Conservation (phyloP, 257 asterid species). For the Solanum chilense region DNA sequence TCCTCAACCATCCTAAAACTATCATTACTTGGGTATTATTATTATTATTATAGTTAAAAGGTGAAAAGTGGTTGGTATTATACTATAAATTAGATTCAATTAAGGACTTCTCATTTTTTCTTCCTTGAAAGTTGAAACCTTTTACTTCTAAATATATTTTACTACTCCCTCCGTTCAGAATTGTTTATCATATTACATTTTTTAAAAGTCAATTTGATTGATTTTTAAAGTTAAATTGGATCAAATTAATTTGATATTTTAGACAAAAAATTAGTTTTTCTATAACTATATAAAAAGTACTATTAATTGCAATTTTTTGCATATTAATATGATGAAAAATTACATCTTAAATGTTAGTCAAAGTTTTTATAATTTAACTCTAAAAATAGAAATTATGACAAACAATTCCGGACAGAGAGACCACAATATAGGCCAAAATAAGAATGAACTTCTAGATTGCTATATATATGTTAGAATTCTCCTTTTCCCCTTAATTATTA, state of each 20-base stretch:
- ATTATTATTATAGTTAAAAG: not conserved
- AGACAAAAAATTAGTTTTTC: no score
- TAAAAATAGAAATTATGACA: no score
- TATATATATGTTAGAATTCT: not conserved
- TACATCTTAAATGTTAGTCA: no score
- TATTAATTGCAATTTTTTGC: no score
- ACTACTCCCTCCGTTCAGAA: no score
- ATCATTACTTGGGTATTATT: not conserved
- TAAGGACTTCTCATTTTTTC: not conserved
- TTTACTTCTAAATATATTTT: not conserved
- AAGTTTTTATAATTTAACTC: no score
- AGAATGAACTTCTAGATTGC: not conserved
- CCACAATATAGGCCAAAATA: not conserved
- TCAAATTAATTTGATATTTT: no score
- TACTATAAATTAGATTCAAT: no score
- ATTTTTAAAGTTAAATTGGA: no score
- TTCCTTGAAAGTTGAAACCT: not conserved
- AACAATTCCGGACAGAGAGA: accelerated
- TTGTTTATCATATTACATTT: accelerated
- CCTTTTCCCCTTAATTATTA: not conserved
- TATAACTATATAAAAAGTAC: no score
- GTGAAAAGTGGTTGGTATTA: not conserved
- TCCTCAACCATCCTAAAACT: not conserved
- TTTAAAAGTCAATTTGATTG: no score
- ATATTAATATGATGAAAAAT: no score